A percentile compares a stretch with the other conserved stretches of the same genome.
Conservation (phyloP, 129 eudicot genomes). For the Artemisia tridentata region DNA sequence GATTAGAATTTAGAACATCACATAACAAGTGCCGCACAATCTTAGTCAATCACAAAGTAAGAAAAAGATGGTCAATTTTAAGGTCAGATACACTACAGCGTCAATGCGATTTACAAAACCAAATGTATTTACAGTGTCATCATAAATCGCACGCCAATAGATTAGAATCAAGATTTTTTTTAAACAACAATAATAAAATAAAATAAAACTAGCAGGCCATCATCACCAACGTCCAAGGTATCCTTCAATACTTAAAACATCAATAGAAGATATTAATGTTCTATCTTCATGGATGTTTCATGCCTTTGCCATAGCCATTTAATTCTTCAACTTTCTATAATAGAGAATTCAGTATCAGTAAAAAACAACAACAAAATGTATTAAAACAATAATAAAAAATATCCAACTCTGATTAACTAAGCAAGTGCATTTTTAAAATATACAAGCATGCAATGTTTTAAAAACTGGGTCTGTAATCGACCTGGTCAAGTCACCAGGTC, state of each 20-base stretch:
- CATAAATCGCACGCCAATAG: conserved; percentile 31
- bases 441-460: not conserved
- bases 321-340: conserved; percentile 22
- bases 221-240: conserved; percentile 13
- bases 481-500: too few relatives aligned
- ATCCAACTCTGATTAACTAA: not conserved
- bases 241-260: conserved; percentile 18
- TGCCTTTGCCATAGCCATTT: conserved; percentile 21
- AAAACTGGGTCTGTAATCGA: too few relatives aligned
- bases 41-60: not conserved
- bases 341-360: not conserved
- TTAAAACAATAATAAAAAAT: too few relatives aligned
- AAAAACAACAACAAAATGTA: not conserved
- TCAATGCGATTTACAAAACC: conserved; percentile 43
- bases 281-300: conserved; percentile 14
- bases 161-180: conserved; percentile 22
- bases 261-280: conserved; percentile 16
- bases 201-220: conserved; percentile 10
- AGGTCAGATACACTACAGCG: conserved; percentile 26
- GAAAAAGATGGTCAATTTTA: not conserved
- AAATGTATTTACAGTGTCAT: conserved; percentile 52
- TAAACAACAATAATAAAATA: conserved; percentile 17
- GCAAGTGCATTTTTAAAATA: not conserved
- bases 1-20: not conserved
- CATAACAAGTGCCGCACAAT: not conserved